Conservation (phyloP, 2,329 filamentous ascomycete genomes). For the Fusarium austroafricanum region DNA sequence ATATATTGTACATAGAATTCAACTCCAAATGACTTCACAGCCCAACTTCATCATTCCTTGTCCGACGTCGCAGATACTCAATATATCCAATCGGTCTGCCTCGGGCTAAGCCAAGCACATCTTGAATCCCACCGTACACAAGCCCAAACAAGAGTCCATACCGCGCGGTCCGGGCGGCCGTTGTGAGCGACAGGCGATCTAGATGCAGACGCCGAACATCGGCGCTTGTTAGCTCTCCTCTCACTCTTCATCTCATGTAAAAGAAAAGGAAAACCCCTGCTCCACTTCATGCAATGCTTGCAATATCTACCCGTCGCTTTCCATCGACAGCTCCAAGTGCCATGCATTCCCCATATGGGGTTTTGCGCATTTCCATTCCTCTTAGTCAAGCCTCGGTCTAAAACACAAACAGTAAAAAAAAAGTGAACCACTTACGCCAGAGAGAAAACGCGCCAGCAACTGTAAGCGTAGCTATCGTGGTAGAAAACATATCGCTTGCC, state of each 20-base stretch:
- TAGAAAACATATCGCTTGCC: conserved; percentile 81
- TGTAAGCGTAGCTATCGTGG: conserved; percentile 82
- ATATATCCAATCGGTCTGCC: conserved; percentile 82
- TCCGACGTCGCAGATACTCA: conserved; percentile 68
- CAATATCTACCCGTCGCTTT: conserved; percentile 46
- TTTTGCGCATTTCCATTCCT: conserved; percentile 18
- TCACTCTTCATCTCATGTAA: background rate
- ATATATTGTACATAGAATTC: background rate
- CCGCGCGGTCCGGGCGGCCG: conserved; percentile 81
- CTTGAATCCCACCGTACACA: conserved; percentile 83
- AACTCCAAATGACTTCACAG: conserved; percentile 2
- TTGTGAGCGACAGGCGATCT: conserved; percentile 85
- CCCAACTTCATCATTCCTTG: conserved; percentile 22
- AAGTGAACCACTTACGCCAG: conserved; percentile 71
- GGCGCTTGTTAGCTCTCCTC: conserved; percentile 44
- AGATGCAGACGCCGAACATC: conserved; percentile 46
- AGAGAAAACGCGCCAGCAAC: conserved; percentile 89
- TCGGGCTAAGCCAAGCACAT: conserved; percentile 74
- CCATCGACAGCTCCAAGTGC: too few species aligned
- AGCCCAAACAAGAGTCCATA: conserved; percentile 83
- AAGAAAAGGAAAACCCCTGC: background rate
- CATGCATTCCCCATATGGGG: conserved; percentile 34
- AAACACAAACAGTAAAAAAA: background rate
- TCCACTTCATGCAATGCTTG: conserved; percentile 19
- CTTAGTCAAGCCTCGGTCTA: conserved; percentile 28